These are phyloP conservation scores for Geosmithia flava DNA, from an alignment of 2,329 filamentous ascomycete genomes.

Conservation along the genomic window DNA sequence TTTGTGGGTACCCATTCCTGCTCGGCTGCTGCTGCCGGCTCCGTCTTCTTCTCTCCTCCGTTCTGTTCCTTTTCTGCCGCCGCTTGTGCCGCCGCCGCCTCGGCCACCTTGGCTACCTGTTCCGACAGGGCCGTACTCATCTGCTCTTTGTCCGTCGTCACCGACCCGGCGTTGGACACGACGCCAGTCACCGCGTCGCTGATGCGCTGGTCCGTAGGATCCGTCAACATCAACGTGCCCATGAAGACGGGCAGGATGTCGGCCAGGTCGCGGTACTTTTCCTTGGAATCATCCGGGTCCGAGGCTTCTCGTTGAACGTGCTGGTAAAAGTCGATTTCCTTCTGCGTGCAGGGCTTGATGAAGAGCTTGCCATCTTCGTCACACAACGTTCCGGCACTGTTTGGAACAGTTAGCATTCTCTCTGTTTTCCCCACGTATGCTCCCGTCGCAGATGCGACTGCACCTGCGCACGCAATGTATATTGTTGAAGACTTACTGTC, in stretches of 20 bases:
- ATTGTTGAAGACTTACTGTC: slow-evolving; percentile 52
- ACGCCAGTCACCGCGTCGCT: slow-evolving; percentile 33
- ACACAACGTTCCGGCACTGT: slow-evolving; percentile 79
- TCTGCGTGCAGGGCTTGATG: slow-evolving; percentile 82
- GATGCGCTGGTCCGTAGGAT: slow-evolving; percentile 34
- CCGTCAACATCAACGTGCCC: slow-evolving; percentile 62
- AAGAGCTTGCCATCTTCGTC: slow-evolving; percentile 75
- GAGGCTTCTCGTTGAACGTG: slow-evolving; percentile 34
- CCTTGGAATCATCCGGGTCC: not conserved
- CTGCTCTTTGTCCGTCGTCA: slow-evolving; percentile 19
- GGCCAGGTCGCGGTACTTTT: slow-evolving; percentile 59
- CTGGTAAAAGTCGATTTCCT: slow-evolving; percentile 87
- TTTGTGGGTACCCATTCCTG: slow-evolving; percentile 35
- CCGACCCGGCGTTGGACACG: slow-evolving; percentile 22
- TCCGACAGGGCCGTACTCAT: slow-evolving; percentile 9
- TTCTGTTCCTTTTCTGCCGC: slow-evolving; percentile 7
- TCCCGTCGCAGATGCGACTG: not conserved
- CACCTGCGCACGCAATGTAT: not conserved
- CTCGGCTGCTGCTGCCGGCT: not conserved
- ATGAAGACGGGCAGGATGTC: slow-evolving; percentile 77
- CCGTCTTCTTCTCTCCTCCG: not conserved
- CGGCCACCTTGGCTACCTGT: slow-evolving; percentile 1
- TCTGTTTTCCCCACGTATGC: not conserved
- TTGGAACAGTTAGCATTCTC: slow-evolving; percentile 2
- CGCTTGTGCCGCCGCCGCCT: not conserved